phyloP scores from a whole-genome alignment of 1,284 basidiomycete species.

The Pyrrhoderma lamaoense region DNA sequence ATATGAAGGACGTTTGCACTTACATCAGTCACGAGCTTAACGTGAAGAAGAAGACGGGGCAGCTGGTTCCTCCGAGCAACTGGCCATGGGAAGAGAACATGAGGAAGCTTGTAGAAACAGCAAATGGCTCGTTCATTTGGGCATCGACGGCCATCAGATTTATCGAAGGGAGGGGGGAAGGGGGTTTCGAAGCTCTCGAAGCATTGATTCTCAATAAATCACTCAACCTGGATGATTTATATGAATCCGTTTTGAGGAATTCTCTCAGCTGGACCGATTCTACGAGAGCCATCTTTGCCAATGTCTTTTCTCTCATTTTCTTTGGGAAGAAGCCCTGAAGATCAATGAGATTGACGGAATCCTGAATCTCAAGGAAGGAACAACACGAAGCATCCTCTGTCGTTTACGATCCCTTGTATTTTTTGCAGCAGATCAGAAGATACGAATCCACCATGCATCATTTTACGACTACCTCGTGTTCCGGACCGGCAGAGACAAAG shows the following conservation, averaged over 20 bases:
- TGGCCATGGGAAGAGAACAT: background rate
- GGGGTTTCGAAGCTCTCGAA: background rate
- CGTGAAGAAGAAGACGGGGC: background rate
- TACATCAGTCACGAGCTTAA: background rate
- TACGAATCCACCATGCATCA: background rate
- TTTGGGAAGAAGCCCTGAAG: background rate
- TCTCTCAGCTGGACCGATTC: background rate
- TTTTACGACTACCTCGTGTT: constrained; percentile 5
- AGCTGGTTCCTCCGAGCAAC: too few relatives aligned
- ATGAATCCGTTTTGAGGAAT: background rate
- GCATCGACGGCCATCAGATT: background rate
- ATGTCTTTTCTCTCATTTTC: background rate
- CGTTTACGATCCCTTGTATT: background rate
- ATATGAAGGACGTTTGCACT: background rate
- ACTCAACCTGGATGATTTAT: background rate
- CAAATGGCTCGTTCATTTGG: constrained; percentile 1
- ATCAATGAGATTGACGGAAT: background rate
- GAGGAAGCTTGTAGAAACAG: background rate
- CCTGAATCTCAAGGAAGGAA: background rate
- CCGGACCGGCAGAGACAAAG: background rate
- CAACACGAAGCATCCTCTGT: background rate
- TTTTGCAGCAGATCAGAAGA: background rate
- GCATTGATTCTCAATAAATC: background rate
- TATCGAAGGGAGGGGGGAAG: background rate
- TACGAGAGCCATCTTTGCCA: background rate